Conservation (phyloP, 2,329 filamentous ascomycete species). For the Trichoderma harzianum region DNA sequence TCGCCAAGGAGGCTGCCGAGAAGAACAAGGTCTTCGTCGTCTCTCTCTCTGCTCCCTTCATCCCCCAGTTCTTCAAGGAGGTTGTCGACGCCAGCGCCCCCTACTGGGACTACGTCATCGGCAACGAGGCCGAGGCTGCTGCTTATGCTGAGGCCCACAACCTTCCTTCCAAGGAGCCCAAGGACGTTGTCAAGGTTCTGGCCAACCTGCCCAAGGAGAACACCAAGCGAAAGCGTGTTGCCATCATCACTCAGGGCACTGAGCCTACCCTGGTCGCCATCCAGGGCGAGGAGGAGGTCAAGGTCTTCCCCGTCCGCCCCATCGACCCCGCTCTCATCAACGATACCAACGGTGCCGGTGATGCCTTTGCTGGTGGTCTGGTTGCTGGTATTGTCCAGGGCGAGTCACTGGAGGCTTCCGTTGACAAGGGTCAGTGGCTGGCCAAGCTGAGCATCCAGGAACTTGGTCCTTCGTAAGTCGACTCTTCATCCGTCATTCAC, state of each 20-base stretch:
- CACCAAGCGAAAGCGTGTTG: conserved; percentile 73
- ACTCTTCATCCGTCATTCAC: neutral
- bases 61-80: conserved; percentile 97
- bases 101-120: conserved; percentile 95
- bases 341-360: conserved; percentile 95
- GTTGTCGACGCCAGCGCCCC: conserved; percentile 79
- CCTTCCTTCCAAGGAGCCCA: conserved; percentile 71
- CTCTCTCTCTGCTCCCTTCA: conserved; percentile 93
- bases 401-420: conserved; percentile 70
- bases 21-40: conserved; percentile 91
- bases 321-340: conserved; percentile 78
- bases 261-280: conserved; percentile 82
- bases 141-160: conserved; percentile 81
- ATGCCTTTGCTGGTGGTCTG: conserved; percentile 95
- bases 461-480: conserved; percentile 86
- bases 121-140: conserved; percentile 93
- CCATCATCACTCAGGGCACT: conserved; percentile 93
- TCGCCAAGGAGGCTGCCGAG: conserved; percentile 83
- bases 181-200: conserved; percentile 79
- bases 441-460: conserved; percentile 92
- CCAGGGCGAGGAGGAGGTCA: conserved; percentile 66
- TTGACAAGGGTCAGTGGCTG: conserved; percentile 96
- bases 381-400: conserved; percentile 83
- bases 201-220: conserved; percentile 93
- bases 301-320: conserved; percentile 76